Conservation (phyloP, 768 basidiomycete species). For the Naganishia vishniacii region DNA sequence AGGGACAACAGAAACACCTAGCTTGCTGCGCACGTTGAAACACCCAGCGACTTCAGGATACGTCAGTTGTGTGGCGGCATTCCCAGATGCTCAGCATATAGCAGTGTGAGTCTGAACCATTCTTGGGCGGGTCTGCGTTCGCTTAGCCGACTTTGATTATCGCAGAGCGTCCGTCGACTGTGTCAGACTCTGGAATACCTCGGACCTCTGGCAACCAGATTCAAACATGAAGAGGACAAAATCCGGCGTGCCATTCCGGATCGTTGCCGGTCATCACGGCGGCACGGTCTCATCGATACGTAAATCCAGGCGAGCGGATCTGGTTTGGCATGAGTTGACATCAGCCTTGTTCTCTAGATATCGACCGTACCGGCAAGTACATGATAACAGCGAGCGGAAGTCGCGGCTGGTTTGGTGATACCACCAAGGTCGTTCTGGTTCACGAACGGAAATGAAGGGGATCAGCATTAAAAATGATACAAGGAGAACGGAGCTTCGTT, state of each 20-base stretch:
- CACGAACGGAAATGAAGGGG: slow-evolving; percentile 58
- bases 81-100: slow-evolving; percentile 86
- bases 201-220: slow-evolving; percentile 67
- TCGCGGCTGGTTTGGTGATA: slow-evolving; percentile 88
- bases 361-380: slow-evolving; percentile 77
- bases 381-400: slow-evolving; percentile 88
- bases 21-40: slow-evolving; percentile 70
- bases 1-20: slow-evolving; percentile 62
- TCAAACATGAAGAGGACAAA: slow-evolving; percentile 55
- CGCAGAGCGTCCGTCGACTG: slow-evolving; percentile 84
- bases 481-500: too few relatives aligned
- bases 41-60: slow-evolving; percentile 85
- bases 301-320: slow-evolving; percentile 53
- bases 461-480: too few relatives aligned
- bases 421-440: slow-evolving; percentile 80
- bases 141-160: neutral
- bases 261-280: slow-evolving; percentile 91
- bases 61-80: slow-evolving; percentile 81
- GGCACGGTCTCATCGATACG: slow-evolving; percentile 88
- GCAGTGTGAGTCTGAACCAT: slow-evolving; percentile 66
- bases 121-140: neutral
- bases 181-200: slow-evolving; percentile 85
- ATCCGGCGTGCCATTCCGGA: slow-evolving; percentile 76
- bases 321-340: slow-evolving; percentile 6
- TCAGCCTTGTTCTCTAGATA: slow-evolving; percentile 54